Base-by-base conservation (phyloP, 1,139 yeast species). In the Spathaspora sp. region DNA sequence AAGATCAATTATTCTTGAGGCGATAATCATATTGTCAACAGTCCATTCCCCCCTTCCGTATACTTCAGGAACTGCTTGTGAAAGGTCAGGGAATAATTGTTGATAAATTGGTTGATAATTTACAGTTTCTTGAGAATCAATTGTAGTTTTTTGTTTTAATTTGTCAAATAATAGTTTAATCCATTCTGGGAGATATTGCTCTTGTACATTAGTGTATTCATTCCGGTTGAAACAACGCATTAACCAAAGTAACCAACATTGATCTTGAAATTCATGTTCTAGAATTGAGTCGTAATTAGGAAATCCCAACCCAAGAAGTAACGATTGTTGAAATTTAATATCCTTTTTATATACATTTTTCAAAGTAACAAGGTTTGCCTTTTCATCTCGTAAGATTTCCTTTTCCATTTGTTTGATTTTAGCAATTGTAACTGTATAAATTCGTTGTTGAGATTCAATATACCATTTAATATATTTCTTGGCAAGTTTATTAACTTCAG, bases 11-110 rank as follows among this genome's bases (percentile, higher is more conserved):
- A 85, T 74, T 38, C 77, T 76, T 26, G 83, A 85, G 34, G 89
- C 86, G 23, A 76, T 63, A 15, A 84, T 78, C 51, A 86, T 70
- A 49, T 74, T 77, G 47, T 79, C 77, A 5, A 84, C 76, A 1
- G 81, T 73, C 89, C 91, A 85, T 31, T 75, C 74, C 5, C 90
- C 91, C 40, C 61, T 64, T 20, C 67, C 70, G 56, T 74, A 85
- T 1, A 85, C 74, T 52, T 82, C 89, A 1, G 91, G 91, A 3
- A 82, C 79, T 29, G 76, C 73, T 38, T 68, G 59, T 11, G 74
- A 63, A 45, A 84, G 61, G 1, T 70, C 74, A 11, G 86, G 84
- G 46, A 84, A 77, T 40, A 84, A 66, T 1, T 76, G 69, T 46
- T 78, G 77, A 59, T 84, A 84, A 38, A 84, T 61, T 2, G 73